phyloP scores from a whole-genome alignment of 1,139 yeast genomes.

The Nakaseomyces glabratus region DNA sequence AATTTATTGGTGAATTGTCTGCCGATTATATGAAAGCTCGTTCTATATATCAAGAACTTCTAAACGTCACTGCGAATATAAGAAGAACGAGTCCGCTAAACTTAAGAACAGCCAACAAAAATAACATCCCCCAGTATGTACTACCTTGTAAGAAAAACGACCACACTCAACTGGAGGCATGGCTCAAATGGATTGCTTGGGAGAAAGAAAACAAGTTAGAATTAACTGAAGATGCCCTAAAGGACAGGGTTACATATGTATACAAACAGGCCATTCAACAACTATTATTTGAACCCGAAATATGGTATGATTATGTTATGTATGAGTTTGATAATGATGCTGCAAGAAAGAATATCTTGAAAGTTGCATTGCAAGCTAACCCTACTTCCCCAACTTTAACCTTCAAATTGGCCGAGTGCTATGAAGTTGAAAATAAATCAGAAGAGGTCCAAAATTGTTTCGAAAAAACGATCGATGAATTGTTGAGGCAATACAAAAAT shows the following conservation, averaged over 20 bases:
- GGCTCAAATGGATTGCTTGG: conserved; percentile 75
- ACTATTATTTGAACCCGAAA: conserved; percentile 66
- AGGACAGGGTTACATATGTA: conserved; percentile 61
- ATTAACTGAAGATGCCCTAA: conserved; percentile 41
- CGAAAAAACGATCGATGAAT: conserved; percentile 39
- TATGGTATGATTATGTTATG: conserved; percentile 68
- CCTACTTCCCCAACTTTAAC: conserved; percentile 64
- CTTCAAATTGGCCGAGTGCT: conserved; percentile 59
- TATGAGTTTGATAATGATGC: conserved; percentile 29
- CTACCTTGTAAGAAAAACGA: conserved; percentile 28
- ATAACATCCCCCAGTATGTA: conserved; percentile 31
- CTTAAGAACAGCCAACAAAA: conserved; percentile 30
- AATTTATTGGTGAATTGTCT: conserved; percentile 74
- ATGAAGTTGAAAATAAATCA: conserved; percentile 50
- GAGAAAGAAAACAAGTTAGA: conserved; percentile 66
- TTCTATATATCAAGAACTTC: conserved; percentile 67
- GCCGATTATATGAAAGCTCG: conserved; percentile 88
- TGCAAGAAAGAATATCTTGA: conserved; percentile 36
- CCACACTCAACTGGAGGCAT: conserved; percentile 40
- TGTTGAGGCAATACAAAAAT: conserved; percentile 34
- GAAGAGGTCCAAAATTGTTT: conserved; percentile 47
- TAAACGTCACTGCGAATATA: conserved; percentile 43
- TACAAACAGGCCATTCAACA: conserved; percentile 63
- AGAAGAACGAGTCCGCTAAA: conserved; percentile 31
- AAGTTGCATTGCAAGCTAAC: conserved; percentile 52